These are phyloP conservation scores for Teratosphaeria epicoccoides DNA, from an alignment of 2,329 filamentous ascomycete species.

Conservation along the genomic window DNA sequence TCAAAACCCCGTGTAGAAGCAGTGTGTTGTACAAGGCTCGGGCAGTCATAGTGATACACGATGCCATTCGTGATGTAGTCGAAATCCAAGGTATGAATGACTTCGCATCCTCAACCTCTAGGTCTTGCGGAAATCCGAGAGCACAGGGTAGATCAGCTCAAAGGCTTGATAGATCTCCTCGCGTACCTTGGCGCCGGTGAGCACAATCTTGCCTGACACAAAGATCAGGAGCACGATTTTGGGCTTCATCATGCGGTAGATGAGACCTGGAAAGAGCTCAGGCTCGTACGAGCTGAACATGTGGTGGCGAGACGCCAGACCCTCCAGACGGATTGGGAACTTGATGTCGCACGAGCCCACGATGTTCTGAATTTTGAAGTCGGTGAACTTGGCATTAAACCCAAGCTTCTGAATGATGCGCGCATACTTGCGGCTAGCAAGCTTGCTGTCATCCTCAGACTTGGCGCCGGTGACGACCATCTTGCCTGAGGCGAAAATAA, in stretches of 20 bases:
- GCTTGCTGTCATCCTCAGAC: slow-evolving; percentile 93
- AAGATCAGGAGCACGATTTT: slow-evolving; percentile 62
- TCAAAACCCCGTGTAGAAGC: slow-evolving; percentile 12
- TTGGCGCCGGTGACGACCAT: slow-evolving; percentile 99
- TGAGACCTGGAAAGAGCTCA: slow-evolving; percentile 95
- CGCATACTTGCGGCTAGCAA: slow-evolving; percentile 93
- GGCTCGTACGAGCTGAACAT: slow-evolving; percentile 99
- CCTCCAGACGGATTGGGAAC: slow-evolving; percentile 95
- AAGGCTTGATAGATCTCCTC: slow-evolving; percentile 98
- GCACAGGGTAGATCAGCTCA: slow-evolving; percentile 92
- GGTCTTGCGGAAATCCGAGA: slow-evolving; percentile 44
- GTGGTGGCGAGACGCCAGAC: slow-evolving; percentile 91
- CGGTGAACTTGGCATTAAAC: slow-evolving; percentile 98
- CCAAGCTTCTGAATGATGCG: slow-evolving; percentile 99
- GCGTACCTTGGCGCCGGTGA: slow-evolving; percentile 93
- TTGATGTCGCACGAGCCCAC: slow-evolving; percentile 98
- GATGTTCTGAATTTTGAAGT: slow-evolving; percentile 99
- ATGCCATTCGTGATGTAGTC: slow-evolving; percentile 10
- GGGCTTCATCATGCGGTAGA: slow-evolving; percentile 99
- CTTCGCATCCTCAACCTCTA: slow-evolving; percentile 7
- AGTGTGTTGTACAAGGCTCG: slow-evolving; percentile 19
- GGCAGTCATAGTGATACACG: slow-evolving; percentile 17
- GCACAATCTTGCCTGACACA: slow-evolving; percentile 94
- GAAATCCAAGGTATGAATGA: background rate
- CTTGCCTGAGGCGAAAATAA: slow-evolving; percentile 98